Conservation (phyloP, 1,139 yeast species). For the Kodamaea sp. region DNA sequence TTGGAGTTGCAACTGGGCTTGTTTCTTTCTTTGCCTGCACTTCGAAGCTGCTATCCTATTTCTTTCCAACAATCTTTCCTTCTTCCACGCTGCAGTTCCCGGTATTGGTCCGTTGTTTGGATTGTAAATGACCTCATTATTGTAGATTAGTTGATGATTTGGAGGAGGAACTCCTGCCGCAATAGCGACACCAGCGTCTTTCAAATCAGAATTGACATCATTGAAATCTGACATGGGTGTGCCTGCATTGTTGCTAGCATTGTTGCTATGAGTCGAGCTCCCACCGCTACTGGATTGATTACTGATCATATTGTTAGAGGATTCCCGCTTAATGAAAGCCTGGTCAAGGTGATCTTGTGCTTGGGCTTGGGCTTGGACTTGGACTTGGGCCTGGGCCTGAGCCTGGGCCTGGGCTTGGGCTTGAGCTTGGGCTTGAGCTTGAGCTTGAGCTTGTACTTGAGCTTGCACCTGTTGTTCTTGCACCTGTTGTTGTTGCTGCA, state of each 20-base stretch:
- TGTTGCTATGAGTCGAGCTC: neutral
- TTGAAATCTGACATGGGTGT: neutral
- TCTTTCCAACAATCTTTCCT: conserved; percentile 66
- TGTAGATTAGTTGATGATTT: conserved; percentile 54
- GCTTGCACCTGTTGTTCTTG: conserved; percentile 7
- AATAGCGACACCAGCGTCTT: neutral
- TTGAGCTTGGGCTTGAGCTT: conserved; percentile 8
- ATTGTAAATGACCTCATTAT: conserved; percentile 63
- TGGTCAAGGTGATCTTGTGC: conserved; percentile 1
- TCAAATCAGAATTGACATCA: neutral
- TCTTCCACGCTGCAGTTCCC: conserved; percentile 80
- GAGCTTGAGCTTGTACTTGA: conserved; percentile 2
- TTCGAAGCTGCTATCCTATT: conserved; percentile 75
- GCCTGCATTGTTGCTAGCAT: neutral
- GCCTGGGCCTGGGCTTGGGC: neutral
- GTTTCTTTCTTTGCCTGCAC: conserved; percentile 74
- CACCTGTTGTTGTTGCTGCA: conserved; percentile 11
- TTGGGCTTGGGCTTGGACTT: conserved; percentile 1
- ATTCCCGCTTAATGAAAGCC: conserved; percentile 1
- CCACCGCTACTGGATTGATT: neutral
- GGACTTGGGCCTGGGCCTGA: conserved; percentile 2
- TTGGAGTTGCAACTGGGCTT: conserved; percentile 65
- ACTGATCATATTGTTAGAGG: neutral
- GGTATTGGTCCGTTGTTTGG: conserved; percentile 70
- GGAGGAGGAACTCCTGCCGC: conserved; percentile 56